Evolutionary conservation across 805 yeast species (phyloP).

Genomic region (Diddensiella transvaalensis): DNA sequence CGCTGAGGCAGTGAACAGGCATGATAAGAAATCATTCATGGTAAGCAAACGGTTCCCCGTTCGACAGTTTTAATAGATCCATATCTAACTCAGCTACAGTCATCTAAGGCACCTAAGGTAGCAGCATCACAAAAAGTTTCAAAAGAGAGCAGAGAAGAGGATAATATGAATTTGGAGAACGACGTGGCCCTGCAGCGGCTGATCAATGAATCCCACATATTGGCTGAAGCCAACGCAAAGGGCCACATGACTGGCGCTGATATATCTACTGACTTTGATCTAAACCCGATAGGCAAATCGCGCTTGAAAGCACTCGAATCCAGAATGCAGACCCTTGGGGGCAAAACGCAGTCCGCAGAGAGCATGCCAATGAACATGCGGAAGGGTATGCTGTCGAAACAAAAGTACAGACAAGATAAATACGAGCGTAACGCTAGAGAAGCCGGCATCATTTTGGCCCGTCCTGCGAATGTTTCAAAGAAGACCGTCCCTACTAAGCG

Average conservation of each 20-base stretch:
- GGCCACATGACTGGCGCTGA: conserved; percentile 34
- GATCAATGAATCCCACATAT: conserved; percentile 65
- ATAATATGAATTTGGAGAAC: conserved; percentile 52
- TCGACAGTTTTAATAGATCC: neutral
- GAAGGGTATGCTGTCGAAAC: conserved; percentile 71
- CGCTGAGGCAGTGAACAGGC: conserved; percentile 17
- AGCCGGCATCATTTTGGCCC: conserved; percentile 85
- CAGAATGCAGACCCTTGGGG: conserved; percentile 32
- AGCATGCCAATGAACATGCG: conserved; percentile 88
- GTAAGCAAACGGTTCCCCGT: conserved; percentile 9
- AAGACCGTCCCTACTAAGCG: conserved; percentile 45
- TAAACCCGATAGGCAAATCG: conserved; percentile 36
- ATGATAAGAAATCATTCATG: conserved; percentile 30
- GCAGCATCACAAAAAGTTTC: conserved; percentile 13
- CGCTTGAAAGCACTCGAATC: conserved; percentile 37
- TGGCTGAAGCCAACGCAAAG: conserved; percentile 31
- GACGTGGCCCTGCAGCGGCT: conserved; percentile 67
- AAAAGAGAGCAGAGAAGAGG: conserved; percentile 30
- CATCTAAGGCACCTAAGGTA: conserved; percentile 32
- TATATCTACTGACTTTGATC: conserved; percentile 25
- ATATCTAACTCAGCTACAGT: conserved; percentile 12
- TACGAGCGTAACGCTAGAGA: conserved; percentile 78
- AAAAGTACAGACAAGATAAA: conserved; percentile 45
- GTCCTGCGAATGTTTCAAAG: conserved; percentile 22
- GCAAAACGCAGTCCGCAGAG: conserved; percentile 45